phyloP scores from a whole-genome alignment of 2,329 filamentous ascomycete genomes.

The Paraphaeosphaeria minitans region DNA sequence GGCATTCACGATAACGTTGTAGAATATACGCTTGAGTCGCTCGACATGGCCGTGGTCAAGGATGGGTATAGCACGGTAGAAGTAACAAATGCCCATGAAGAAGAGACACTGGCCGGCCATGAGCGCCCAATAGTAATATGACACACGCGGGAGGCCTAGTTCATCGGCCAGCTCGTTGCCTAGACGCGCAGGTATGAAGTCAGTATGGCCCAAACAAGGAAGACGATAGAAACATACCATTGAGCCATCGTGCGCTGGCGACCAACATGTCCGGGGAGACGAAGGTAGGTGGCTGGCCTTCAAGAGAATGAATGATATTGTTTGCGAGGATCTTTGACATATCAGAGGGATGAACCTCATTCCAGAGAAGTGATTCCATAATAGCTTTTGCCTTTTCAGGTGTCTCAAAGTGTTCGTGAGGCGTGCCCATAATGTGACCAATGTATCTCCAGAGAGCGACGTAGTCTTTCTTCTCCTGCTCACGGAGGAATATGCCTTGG shows the following conservation, averaged over 20 bases:
- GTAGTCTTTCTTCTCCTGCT: slow-evolving; percentile 70
- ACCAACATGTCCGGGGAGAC: slow-evolving; percentile 69
- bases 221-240: slow-evolving; percentile 52
- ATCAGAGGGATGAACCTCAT: slow-evolving; percentile 69
- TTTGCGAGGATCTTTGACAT: slow-evolving; percentile 70
- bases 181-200: no score
- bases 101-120: slow-evolving; percentile 70
- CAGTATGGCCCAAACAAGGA: no score
- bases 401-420: slow-evolving; percentile 63
- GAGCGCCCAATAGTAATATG: slow-evolving; percentile 63
- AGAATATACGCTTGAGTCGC: slow-evolving; percentile 59
- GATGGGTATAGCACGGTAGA: slow-evolving; percentile 55
- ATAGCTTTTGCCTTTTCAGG: slow-evolving; percentile 61
- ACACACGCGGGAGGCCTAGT: slow-evolving; percentile 63
- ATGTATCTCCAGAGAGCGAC: slow-evolving; percentile 78
- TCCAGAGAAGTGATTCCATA: slow-evolving; percentile 70
- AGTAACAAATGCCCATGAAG: slow-evolving; percentile 62
- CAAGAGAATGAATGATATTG: slow-evolving; percentile 74
- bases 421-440: slow-evolving; percentile 72
- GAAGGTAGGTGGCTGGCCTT: slow-evolving; percentile 68
- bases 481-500: slow-evolving; percentile 70
- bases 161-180: slow-evolving; percentile 61
- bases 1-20: slow-evolving; percentile 65
- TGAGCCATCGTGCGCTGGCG: slow-evolving; percentile 72
- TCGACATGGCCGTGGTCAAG: slow-evolving; percentile 60